phyloP scores from a whole-genome alignment of 164 flowering plant genomes.

The Magnolia changhungtana region DNA sequence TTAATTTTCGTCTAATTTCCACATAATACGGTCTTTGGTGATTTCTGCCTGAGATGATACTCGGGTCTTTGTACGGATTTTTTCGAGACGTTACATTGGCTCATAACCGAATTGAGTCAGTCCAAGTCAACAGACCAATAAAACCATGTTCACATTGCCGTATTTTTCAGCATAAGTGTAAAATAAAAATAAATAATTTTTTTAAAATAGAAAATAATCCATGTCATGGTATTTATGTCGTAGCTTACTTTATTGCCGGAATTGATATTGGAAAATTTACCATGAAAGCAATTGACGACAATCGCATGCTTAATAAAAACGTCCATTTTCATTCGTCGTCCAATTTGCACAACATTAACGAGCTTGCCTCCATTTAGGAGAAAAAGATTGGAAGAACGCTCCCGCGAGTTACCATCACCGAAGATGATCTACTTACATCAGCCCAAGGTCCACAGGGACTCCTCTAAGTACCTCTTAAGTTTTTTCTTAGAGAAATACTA shows the following conservation, averaged over 20 bases:
- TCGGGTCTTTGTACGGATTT: no score
- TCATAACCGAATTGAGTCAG: not conserved
- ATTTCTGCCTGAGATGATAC: no score
- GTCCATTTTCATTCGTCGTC: conserved; percentile 55
- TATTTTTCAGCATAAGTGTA: not conserved
- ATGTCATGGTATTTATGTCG: not conserved
- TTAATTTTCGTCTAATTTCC: no score
- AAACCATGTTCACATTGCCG: not conserved
- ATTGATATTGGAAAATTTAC: conserved; percentile 71
- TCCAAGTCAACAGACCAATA: not conserved
- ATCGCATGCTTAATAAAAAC: conserved; percentile 41
- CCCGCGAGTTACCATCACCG: conserved; percentile 47
- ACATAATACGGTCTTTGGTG: no score
- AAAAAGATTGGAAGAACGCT: conserved; percentile 43
- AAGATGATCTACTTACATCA: conserved; percentile 36
- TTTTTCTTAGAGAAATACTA: no score
- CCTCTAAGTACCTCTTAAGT: no score
- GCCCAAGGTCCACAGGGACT: conserved; percentile 40
- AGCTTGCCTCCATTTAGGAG: conserved; percentile 62
- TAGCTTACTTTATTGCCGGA: conserved; percentile 75
- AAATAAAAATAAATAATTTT: no score
- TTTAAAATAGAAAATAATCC: not conserved
- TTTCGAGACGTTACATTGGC: no score
- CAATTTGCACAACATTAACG: conserved; percentile 51
- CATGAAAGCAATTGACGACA: conserved; percentile 38